A percentile compares a stretch with the other conserved stretches of the same genome.
Conservation (phyloP, 2,329 filamentous ascomycete species). For the Exophiala dermatitidis region DNA sequence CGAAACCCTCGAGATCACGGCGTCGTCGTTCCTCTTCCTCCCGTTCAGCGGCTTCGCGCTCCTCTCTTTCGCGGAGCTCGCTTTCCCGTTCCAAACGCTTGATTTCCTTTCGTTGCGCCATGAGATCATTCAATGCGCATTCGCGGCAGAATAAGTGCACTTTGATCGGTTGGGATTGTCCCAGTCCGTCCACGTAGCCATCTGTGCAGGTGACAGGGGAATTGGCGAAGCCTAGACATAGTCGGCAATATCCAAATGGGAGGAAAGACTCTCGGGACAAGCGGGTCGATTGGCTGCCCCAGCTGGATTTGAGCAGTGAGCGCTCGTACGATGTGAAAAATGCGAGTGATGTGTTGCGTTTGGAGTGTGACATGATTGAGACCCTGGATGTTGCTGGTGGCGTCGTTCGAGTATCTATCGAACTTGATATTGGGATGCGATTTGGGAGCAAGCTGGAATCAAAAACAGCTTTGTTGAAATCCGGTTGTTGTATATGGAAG, state of each 20-base stretch:
- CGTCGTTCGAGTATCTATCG: not conserved
- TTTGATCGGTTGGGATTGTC: conserved; percentile 59
- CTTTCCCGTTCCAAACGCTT: conserved; percentile 66
- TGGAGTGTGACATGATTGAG: conserved; percentile 45
- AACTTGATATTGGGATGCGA: not conserved
- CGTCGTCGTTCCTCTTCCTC: conserved; percentile 63
- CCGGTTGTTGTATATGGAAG: too few species aligned
- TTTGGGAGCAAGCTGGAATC: not conserved
- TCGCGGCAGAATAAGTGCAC: conserved; percentile 94
- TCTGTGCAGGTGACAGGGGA: conserved; percentile 63
- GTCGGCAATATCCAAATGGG: conserved; percentile 77
- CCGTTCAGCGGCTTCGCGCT: conserved; percentile 51
- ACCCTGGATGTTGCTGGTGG: too few species aligned
- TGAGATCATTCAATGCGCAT: conserved; percentile 84
- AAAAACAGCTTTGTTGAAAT: too few species aligned
- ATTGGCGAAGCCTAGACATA: conserved; percentile 75
- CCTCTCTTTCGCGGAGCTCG: conserved; percentile 55
- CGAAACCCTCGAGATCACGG: conserved; percentile 53
- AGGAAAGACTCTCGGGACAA: conserved; percentile 87
- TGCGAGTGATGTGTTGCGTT: conserved; percentile 83
- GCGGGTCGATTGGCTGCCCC: conserved; percentile 75
- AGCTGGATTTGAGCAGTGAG: conserved; percentile 68
- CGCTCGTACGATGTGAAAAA: conserved; percentile 94
- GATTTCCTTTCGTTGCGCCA: conserved; percentile 85
- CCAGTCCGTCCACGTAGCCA: conserved; percentile 54